phyloP scores from a whole-genome alignment of 2,329 filamentous ascomycete species.

The Penicillium vulpinum region DNA sequence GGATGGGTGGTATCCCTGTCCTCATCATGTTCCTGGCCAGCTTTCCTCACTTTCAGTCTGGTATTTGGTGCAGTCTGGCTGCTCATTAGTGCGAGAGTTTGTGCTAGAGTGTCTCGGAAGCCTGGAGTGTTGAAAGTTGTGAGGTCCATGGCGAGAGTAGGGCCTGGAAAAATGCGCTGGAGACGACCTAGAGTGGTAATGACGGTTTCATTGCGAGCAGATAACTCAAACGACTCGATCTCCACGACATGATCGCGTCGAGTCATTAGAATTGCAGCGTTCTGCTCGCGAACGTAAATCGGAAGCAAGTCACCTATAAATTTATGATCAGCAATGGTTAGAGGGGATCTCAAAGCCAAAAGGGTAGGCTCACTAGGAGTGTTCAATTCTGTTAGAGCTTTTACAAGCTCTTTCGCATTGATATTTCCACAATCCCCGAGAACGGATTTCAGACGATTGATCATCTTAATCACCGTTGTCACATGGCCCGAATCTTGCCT shows the following conservation, averaged over 20 bases:
- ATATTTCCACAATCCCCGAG: no score
- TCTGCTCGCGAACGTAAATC: conserved; percentile 49
- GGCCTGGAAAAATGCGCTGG: conserved; percentile 48
- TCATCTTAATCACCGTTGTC: no score
- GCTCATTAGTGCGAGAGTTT: conserved; percentile 39
- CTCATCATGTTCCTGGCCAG: conserved; percentile 39
- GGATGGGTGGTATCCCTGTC: conserved; percentile 53
- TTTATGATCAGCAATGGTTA: background rate
- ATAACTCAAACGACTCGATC: conserved; percentile 51
- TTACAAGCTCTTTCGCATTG: background rate
- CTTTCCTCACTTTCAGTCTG: conserved; percentile 43
- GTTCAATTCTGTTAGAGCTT: background rate
- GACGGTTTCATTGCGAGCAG: conserved; percentile 41
- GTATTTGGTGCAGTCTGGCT: conserved; percentile 36
- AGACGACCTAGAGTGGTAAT: conserved; percentile 44
- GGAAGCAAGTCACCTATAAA: conserved; percentile 29
- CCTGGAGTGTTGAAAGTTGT: conserved; percentile 21
- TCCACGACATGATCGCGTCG: conserved; percentile 14
- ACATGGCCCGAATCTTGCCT: no score
- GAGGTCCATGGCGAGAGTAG: conserved; percentile 34
- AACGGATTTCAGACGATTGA: no score
- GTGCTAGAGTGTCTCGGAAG: conserved; percentile 31
- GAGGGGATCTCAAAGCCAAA: background rate
- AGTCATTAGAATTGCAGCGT: conserved; percentile 49
- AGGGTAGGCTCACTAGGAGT: background rate